phyloP scores from a whole-genome alignment of 2,329 filamentous ascomycete species.

The Lachnellula cervina region DNA sequence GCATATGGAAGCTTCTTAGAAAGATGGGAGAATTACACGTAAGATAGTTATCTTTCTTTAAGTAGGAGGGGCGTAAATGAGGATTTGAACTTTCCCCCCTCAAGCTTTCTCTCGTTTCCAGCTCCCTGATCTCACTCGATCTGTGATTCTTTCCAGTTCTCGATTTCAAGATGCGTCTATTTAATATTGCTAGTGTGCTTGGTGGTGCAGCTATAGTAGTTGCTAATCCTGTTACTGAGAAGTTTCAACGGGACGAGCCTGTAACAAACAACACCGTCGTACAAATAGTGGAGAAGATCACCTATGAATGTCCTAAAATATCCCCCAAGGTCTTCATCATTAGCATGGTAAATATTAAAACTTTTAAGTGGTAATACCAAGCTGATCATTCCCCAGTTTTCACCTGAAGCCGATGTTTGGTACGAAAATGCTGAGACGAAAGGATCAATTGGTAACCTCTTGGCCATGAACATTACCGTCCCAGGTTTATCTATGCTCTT shows the following conservation, averaged over 20 bases:
- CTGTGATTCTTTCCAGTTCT: not conserved
- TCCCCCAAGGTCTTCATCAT: slow-evolving; percentile 59
- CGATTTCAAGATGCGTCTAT: slow-evolving; percentile 8
- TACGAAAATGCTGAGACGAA: slow-evolving; percentile 46
- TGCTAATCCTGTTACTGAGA: slow-evolving; percentile 1
- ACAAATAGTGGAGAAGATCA: not conserved
- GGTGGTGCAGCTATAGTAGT: slow-evolving; percentile 4
- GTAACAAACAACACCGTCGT: not conserved
- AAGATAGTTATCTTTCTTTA: not conserved
- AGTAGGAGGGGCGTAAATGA: not conserved
- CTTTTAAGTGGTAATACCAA: not conserved
- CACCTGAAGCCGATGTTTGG: slow-evolving; percentile 58
- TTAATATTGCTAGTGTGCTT: slow-evolving; percentile 1
- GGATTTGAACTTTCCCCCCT: not conserved
- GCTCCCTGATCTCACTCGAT: not conserved
- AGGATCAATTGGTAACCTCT: slow-evolving; percentile 45
- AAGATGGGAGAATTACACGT: not conserved
- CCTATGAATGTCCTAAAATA: slow-evolving; percentile 28
- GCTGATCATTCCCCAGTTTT: slow-evolving; percentile 45
- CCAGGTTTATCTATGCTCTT: slow-evolving; percentile 57
- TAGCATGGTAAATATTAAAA: slow-evolving; percentile 46
- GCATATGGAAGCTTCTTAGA: not conserved
- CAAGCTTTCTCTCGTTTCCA: not conserved
- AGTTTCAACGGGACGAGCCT: not conserved
- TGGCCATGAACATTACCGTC: slow-evolving; percentile 48